Conservation (phyloP, 352 stramenopile species). For the Sclerospora graminicola region DNA sequence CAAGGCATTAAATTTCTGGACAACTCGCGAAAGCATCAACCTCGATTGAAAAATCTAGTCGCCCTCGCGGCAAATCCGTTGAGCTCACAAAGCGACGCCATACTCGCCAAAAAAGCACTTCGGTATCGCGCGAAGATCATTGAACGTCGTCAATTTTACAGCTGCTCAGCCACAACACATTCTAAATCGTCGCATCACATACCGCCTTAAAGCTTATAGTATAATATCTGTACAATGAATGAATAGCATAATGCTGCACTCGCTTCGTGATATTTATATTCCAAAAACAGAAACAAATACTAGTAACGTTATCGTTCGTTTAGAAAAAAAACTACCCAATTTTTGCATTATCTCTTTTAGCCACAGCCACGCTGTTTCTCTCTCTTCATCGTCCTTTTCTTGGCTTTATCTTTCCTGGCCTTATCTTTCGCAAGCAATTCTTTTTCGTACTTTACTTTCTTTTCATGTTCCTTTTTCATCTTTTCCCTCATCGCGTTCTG, state of each 20-base stretch:
- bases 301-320: too few species aligned
- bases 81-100: constrained; percentile 12
- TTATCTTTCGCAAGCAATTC: constrained; percentile 62
- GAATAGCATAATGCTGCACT: too few species aligned
- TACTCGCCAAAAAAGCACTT: constrained; percentile 22
- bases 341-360: constrained; percentile 17
- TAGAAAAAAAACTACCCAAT: too few species aligned
- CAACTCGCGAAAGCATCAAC: constrained; percentile 8
- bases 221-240: too few species aligned
- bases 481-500: constrained; percentile 44
- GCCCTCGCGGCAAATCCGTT: constrained; percentile 6
- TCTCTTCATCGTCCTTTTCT: constrained; percentile 56
- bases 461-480: constrained; percentile 66
- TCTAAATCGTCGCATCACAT: too few species aligned
- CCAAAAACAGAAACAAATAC: too few species aligned
- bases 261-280: too few species aligned
- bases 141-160: not conserved
- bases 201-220: too few species aligned
- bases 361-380: constrained; percentile 63
- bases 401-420: constrained; percentile 61
- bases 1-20: constrained; percentile 19
- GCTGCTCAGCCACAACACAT: too few species aligned
- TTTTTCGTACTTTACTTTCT: constrained; percentile 61
- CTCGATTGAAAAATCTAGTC: constrained; percentile 8
- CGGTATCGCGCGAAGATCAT: constrained; percentile 14